phyloP scores from a whole-genome alignment of 345 rosid genomes.

The Moricandia arvensis region DNA sequence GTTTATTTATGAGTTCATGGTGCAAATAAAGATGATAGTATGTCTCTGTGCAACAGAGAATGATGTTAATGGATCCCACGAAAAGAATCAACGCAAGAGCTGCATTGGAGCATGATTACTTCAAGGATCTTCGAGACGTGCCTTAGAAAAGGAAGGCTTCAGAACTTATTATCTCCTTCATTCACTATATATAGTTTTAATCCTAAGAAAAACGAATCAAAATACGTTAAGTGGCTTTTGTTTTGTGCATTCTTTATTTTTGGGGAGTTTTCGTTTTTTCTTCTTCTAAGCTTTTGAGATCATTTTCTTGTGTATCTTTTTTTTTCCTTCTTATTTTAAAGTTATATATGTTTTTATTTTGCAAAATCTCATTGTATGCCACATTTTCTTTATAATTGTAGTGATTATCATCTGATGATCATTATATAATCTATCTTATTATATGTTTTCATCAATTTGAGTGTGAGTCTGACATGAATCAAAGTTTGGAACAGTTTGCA shows the following conservation, averaged over 20 bases:
- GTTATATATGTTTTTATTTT: too few species aligned
- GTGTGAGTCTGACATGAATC: too few species aligned
- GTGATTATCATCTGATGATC: neutral
- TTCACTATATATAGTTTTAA: constrained; percentile 11
- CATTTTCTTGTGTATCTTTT: constrained; percentile 12
- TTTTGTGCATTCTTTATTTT: too few species aligned
- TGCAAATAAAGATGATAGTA: constrained; percentile 4
- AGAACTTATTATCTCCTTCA: constrained; percentile 27
- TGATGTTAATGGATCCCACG: constrained; percentile 86
- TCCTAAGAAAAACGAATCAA: constrained; percentile 10
- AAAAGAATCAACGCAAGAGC: constrained; percentile 84
- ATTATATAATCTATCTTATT: neutral
- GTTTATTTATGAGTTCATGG: neutral
- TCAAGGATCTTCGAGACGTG: constrained; percentile 68
- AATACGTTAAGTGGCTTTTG: constrained; percentile 20
- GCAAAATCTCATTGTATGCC: neutral
- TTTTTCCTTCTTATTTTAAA: too few species aligned
- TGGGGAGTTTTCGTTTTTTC: neutral
- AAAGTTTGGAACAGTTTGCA: too few species aligned
- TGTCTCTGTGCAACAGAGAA: constrained; percentile 59
- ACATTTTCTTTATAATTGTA: neutral
- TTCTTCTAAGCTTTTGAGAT: constrained; percentile 27
- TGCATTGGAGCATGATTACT: constrained; percentile 91
- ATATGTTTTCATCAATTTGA: too few species aligned
- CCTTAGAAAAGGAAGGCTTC: constrained; percentile 38